Conservation (phyloP, 2,329 filamentous ascomycete species). For the Sphaerulina populicola region DNA sequence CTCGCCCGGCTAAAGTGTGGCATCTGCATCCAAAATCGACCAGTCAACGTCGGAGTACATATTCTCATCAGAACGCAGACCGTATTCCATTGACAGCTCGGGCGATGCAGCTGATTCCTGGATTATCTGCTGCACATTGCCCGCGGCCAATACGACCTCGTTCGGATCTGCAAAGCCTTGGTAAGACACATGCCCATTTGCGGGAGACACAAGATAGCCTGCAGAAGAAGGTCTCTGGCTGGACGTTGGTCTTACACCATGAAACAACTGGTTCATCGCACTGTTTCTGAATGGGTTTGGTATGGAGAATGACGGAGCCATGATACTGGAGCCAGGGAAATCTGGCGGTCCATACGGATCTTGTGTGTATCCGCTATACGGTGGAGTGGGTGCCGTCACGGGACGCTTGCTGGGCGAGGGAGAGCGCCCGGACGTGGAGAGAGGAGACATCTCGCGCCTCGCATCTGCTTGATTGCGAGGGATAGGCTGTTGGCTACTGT, state of each 20-base stretch:
- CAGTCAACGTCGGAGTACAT: slow-evolving; percentile 4
- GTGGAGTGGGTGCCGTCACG: background rate
- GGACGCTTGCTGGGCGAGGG: background rate
- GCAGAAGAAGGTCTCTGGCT: background rate
- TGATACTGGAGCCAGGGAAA: background rate
- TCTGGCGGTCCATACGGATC: background rate
- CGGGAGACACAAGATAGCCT: background rate
- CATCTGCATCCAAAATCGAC: background rate
- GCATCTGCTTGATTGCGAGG: background rate
- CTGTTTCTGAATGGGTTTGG: background rate
- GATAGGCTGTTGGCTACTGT: background rate
- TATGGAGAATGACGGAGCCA: background rate
- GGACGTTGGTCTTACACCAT: background rate
- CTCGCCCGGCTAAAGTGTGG: background rate
- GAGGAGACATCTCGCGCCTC: background rate
- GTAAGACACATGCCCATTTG: background rate
- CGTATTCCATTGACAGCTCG: background rate
- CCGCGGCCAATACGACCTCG: background rate
- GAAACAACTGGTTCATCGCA: background rate
- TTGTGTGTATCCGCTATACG: background rate
- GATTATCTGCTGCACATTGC: background rate
- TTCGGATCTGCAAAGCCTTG: background rate
- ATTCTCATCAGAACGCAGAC: background rate
- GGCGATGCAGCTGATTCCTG: background rate
- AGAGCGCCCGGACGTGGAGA: background rate